phyloP scores from a whole-genome alignment of 2,329 filamentous ascomycete species.

The Tolypocladium tundrense region DNA sequence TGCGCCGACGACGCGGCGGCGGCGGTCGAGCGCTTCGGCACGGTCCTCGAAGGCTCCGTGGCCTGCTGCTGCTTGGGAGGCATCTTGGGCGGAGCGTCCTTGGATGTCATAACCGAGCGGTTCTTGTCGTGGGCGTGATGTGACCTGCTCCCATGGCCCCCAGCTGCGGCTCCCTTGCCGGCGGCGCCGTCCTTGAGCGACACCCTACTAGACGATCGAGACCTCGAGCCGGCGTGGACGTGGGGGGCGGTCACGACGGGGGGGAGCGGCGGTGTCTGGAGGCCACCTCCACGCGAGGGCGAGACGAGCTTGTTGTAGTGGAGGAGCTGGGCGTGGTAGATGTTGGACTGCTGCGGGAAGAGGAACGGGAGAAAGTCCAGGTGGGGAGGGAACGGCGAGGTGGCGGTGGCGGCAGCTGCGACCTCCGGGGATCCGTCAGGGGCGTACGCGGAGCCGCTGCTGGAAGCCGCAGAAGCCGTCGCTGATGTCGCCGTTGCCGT shows the following conservation, averaged over 20 bases:
- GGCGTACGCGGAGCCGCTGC: conserved; percentile 14
- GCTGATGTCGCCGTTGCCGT: conserved; percentile 16
- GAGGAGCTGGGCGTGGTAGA: conserved; percentile 52
- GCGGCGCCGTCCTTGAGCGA: conserved; percentile 41
- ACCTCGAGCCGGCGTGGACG: conserved; percentile 45
- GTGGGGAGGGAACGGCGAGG: conserved; percentile 27
- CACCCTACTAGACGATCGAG: conserved; percentile 50
- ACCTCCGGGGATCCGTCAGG: conserved; percentile 21
- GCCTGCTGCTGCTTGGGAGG: conserved; percentile 32
- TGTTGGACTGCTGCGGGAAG: conserved; percentile 46
- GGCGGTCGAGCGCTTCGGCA: conserved; percentile 17
- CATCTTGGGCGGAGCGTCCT: conserved; percentile 43
- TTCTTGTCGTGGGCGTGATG: conserved; percentile 48
- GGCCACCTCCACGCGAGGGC: conserved; percentile 42
- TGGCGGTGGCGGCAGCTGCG: conserved; percentile 9
- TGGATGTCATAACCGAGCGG: conserved; percentile 50
- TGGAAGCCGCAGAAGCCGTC: conserved; percentile 13
- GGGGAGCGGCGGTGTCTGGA: conserved; percentile 45
- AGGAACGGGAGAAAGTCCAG: conserved; percentile 47
- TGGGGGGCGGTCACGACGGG: conserved; percentile 45
- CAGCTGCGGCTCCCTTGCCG: conserved; percentile 37
- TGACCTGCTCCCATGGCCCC: conserved; percentile 56
- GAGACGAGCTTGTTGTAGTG: conserved; percentile 58
- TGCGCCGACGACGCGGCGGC: conserved; percentile 14
- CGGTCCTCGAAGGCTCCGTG: conserved; percentile 19